phyloP scores from a whole-genome alignment of 2,329 filamentous ascomycete species.

The Colletotrichum sp. region DNA sequence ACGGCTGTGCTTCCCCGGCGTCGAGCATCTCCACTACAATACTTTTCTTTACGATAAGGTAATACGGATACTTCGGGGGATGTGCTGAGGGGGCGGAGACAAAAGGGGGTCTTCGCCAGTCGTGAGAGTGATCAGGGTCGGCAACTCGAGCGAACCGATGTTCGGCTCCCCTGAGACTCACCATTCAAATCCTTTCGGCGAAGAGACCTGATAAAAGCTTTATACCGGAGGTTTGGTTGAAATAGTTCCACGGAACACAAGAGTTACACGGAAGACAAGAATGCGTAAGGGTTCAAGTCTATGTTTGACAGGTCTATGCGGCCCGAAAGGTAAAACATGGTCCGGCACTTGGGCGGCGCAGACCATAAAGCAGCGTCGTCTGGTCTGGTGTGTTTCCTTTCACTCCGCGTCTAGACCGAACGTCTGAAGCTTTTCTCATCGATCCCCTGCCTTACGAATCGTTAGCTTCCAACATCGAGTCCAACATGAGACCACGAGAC shows the following conservation, averaged over 20 bases:
- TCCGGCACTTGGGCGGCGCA: background rate
- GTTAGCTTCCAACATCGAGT: background rate
- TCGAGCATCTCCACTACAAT: background rate
- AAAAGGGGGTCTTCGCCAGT: background rate
- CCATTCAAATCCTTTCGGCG: background rate
- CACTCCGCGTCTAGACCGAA: background rate
- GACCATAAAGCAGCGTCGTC: background rate
- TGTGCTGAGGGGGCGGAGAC: background rate
- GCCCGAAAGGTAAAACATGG: background rate
- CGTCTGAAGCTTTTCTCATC: background rate
- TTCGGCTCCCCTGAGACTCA: background rate
- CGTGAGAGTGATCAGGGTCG: background rate
- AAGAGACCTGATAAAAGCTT: background rate
- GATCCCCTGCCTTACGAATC: background rate
- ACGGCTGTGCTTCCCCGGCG: conserved; percentile 4
- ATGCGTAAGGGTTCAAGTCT: background rate
- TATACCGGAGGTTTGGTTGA: background rate
- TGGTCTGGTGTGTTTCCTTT: background rate
- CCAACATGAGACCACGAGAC: background rate
- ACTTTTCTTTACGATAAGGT: conserved; percentile 8
- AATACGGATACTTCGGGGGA: background rate
- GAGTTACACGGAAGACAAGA: background rate
- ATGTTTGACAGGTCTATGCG: background rate
- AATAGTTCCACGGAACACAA: background rate
- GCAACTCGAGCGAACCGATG: background rate